phyloP scores from a whole-genome alignment of 805 yeast genomes.

The Barnettozyma populi region DNA sequence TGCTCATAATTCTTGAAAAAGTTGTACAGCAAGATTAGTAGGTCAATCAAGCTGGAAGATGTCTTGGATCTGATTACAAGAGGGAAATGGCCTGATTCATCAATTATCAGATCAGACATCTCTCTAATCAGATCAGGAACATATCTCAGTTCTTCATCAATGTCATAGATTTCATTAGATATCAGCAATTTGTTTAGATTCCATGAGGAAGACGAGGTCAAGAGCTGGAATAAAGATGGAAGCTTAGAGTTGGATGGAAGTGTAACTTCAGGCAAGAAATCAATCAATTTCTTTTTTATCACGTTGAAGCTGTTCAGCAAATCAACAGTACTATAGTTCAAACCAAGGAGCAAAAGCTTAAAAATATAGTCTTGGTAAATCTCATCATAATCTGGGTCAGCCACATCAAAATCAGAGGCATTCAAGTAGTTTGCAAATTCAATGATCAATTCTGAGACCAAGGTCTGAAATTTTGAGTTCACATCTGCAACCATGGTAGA shows the following conservation, averaged over 20 bases:
- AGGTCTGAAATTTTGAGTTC: constrained; percentile 4
- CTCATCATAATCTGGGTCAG: constrained; percentile 7
- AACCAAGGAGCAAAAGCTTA: constrained; percentile 18
- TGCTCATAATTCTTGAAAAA: constrained; percentile 30
- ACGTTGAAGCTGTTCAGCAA: constrained; percentile 8
- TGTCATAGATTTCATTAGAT: constrained; percentile 16
- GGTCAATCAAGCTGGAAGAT: constrained; percentile 22
- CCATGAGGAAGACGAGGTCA: constrained; percentile 17
- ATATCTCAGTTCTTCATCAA: constrained; percentile 15
- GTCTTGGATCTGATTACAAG: constrained; percentile 17
- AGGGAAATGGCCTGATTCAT: constrained; percentile 2
- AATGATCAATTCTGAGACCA: constrained; percentile 13
- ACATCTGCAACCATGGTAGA: constrained; percentile 12
- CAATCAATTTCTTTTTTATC: constrained; percentile 10
- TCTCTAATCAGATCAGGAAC: constrained; percentile 15
- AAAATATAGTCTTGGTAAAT: constrained; percentile 16
- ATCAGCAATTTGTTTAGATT: constrained; percentile 13
- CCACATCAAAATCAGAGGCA: constrained; percentile 10
- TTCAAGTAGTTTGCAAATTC: constrained; percentile 14
- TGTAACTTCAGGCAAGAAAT: constrained; percentile 5
- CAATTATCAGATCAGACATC: constrained; percentile 8
- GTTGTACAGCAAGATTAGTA: constrained; percentile 23
- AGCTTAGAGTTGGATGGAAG: neutral
- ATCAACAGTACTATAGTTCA: constrained; percentile 9
- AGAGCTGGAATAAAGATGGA: constrained; percentile 12